phyloP scores from a whole-genome alignment of 352 stramenopile species.

The Pythium sp. region DNA sequence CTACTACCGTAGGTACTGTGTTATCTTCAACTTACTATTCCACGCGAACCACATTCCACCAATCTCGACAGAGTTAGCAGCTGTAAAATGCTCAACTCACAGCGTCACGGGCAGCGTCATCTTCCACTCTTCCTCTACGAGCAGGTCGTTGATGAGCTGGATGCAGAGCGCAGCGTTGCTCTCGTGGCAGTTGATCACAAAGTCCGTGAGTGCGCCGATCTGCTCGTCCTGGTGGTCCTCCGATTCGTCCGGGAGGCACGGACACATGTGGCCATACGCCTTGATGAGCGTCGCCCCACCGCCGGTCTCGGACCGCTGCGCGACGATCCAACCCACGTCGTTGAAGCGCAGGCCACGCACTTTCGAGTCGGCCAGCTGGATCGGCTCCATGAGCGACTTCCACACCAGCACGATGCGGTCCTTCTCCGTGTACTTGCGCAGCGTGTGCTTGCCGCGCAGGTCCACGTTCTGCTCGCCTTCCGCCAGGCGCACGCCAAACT shows the following conservation, averaged over 20 bases:
- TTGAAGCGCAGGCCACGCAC: constrained; percentile 32
- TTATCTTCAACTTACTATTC: background rate
- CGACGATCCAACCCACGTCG: constrained; percentile 32
- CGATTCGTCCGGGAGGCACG: constrained; percentile 8
- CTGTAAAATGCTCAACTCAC: background rate
- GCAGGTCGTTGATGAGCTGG: constrained; percentile 31
- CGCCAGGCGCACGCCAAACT: constrained; percentile 10
- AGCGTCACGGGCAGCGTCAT: constrained; percentile 13
- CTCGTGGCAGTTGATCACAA: constrained; percentile 36
- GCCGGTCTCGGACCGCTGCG: background rate
- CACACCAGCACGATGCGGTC: constrained; percentile 39
- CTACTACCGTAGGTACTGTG: background rate
- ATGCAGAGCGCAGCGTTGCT: constrained; percentile 25
- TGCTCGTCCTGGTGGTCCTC: constrained; percentile 31
- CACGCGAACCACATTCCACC: background rate
- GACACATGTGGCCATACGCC: constrained; percentile 11
- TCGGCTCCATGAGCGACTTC: constrained; percentile 41
- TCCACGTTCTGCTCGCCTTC: constrained; percentile 25
- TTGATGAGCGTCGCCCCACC: constrained; percentile 13
- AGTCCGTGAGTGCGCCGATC: constrained; percentile 33
- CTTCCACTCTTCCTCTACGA: constrained; percentile 51
- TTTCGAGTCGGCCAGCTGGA: constrained; percentile 31
- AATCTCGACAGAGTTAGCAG: background rate
- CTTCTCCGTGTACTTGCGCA: constrained; percentile 33
- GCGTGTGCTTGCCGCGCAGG: constrained; percentile 39